Evolutionary conservation across 2,329 filamentous ascomycete genomes (phyloP).

Genomic region (Pseudogymnoascus sp.): DNA sequence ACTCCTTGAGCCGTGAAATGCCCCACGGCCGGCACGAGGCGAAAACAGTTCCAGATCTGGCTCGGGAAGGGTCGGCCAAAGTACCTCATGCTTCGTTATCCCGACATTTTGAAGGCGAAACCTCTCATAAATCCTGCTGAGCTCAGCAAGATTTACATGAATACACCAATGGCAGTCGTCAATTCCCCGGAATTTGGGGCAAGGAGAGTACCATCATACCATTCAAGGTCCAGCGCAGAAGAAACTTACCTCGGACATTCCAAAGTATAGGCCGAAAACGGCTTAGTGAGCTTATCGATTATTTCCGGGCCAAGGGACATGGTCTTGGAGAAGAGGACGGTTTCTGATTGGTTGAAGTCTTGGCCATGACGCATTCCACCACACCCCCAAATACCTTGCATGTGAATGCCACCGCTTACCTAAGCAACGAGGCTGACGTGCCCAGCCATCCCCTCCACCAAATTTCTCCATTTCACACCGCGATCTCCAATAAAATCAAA

Average conservation of each 20-base stretch:
- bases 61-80: conserved; percentile 3
- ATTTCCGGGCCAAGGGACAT: conserved; percentile 2
- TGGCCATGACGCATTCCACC: background rate
- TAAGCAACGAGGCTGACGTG: conserved; percentile 7
- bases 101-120: background rate
- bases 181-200: background rate
- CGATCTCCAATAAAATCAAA: background rate
- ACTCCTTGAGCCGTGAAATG: background rate
- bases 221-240: background rate
- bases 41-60: conserved; percentile 1
- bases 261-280: background rate
- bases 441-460: background rate
- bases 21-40: background rate
- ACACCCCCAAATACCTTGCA: background rate
- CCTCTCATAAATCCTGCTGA: background rate
- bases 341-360: background rate
- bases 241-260: conserved; percentile 6
- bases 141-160: background rate
- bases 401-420: background rate
- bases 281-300: background rate
- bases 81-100: background rate
- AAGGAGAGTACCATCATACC: background rate
- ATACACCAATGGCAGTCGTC: background rate
- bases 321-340: background rate
- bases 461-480: background rate